Evolutionary conservation across 2,329 filamentous ascomycete species (phyloP).

Genomic region (Thelonectria discophora): DNA sequence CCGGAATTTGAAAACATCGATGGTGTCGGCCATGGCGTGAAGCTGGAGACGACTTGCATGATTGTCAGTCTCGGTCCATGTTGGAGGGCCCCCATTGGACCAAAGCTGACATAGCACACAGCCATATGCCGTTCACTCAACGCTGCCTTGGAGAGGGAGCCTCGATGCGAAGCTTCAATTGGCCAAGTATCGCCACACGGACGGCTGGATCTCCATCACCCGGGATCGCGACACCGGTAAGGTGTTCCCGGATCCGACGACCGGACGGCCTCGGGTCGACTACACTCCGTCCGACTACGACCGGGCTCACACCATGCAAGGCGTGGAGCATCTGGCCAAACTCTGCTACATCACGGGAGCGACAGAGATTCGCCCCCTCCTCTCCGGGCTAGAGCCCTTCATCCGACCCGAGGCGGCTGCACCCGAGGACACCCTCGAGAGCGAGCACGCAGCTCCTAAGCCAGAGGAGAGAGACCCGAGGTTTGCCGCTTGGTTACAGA

Average conservation of each 20-base stretch:
- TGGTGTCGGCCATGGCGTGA: slow-evolving; percentile 80
- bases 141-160: slow-evolving; percentile 72
- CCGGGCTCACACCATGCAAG: slow-evolving; percentile 74
- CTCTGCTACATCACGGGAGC: slow-evolving; percentile 83
- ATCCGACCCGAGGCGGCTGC: slow-evolving; percentile 43
- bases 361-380: slow-evolving; percentile 75
- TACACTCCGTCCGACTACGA: slow-evolving; percentile 80
- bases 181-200: slow-evolving; percentile 74
- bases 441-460: slow-evolving; percentile 38
- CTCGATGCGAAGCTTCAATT: slow-evolving; percentile 77
- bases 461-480: slow-evolving; percentile 64
- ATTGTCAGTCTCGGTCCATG: slow-evolving; percentile 52
- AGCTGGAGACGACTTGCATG: slow-evolving; percentile 82
- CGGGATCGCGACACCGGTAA: slow-evolving; percentile 80
- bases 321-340: slow-evolving; percentile 75
- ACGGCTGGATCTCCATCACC: slow-evolving; percentile 75
- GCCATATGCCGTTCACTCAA: slow-evolving; percentile 70
- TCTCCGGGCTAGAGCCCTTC: slow-evolving; percentile 73
- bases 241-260: slow-evolving; percentile 75
- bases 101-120: slow-evolving; percentile 47
- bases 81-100: slow-evolving; percentile 5
- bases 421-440: slow-evolving; percentile 30
- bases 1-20: slow-evolving; percentile 84
- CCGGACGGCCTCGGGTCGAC: slow-evolving; percentile 70
- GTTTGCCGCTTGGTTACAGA: slow-evolving; percentile 69